phyloP scores from a whole-genome alignment of 1,284 basidiomycete species.

The Sphagnurus paluster region DNA sequence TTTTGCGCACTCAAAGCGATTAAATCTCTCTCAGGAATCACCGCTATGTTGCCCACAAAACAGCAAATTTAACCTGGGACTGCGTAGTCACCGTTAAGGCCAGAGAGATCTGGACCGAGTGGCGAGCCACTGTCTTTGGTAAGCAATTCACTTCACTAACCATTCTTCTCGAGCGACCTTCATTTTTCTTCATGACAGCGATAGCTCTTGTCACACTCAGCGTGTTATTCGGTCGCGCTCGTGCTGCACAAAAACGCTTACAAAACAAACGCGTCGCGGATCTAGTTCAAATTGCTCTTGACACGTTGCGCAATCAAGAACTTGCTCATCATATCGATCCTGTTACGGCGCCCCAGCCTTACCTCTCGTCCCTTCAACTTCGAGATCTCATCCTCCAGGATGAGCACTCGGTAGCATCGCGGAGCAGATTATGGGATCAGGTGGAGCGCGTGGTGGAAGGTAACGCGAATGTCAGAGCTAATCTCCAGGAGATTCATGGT shows the following conservation, averaged over 20 bases:
- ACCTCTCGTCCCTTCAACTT: constrained; percentile 86
- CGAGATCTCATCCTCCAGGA: constrained; percentile 88
- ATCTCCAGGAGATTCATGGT: constrained; percentile 85
- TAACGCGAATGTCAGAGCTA: constrained; percentile 92
- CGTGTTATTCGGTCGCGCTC: constrained; percentile 38
- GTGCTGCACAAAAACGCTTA: constrained; percentile 51
- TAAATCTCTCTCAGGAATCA: constrained; percentile 49
- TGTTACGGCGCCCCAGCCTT: constrained; percentile 73
- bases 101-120: constrained; percentile 66
- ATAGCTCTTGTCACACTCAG: constrained; percentile 34
- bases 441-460: constrained; percentile 90
- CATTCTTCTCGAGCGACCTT: constrained; percentile 7
- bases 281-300: constrained; percentile 79
- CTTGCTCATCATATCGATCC: constrained; percentile 85
- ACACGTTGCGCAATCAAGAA: constrained; percentile 85
- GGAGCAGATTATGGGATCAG: constrained; percentile 80
- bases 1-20: constrained; percentile 16
- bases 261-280: constrained; percentile 74
- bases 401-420: constrained; percentile 69
- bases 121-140: constrained; percentile 72
- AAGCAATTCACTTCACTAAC: constrained; percentile 29
- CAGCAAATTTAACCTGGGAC: constrained; percentile 67
- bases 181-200: constrained; percentile 12
- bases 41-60: constrained; percentile 78
- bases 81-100: constrained; percentile 74